These are phyloP conservation scores for Backusella mclennaniae DNA, from an alignment of 192 early-diverging fungal species.

Conservation along the genomic window DNA sequence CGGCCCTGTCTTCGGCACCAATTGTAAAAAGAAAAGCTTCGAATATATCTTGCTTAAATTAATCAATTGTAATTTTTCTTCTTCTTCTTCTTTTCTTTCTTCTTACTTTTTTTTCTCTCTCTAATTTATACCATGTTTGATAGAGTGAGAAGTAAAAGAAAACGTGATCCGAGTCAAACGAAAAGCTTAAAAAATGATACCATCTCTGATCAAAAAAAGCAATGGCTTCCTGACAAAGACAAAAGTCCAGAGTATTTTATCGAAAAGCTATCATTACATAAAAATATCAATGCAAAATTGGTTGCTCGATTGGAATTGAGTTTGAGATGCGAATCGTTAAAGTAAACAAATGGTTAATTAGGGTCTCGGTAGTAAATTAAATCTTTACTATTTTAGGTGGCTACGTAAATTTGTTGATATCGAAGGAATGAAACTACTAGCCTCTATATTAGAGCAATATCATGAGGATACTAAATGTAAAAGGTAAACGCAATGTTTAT, in stretches of 20 bases:
- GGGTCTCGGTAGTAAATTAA: neutral
- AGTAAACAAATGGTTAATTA: conserved; percentile 40
- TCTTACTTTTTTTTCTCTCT: neutral
- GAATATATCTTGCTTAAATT: neutral
- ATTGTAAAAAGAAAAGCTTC: neutral
- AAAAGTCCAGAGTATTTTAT: neutral
- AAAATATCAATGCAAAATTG: neutral
- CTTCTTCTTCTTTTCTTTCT: neutral
- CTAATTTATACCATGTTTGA: neutral
- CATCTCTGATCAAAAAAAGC: neutral
- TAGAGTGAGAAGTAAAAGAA: neutral
- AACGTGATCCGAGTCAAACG: neutral
- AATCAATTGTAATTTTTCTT: too few species aligned
- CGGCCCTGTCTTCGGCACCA: conserved; percentile 1
- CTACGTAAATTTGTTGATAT: neutral
- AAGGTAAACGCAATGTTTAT: neutral
- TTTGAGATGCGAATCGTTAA: neutral
- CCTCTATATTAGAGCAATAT: neutral
- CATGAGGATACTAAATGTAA: neutral
- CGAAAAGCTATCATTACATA: neutral
- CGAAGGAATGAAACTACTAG: neutral
- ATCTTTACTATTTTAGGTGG: neutral
- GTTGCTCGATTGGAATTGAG: neutral
- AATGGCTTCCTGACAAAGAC: neutral
- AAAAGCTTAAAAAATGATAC: neutral